Percentiles rank a stretch among this genome's conserved stretches.
Evolutionary conservation across 2,329 filamentous ascomycete genomes (phyloP).

Genomic region (Lecanosticta acicola): DNA sequence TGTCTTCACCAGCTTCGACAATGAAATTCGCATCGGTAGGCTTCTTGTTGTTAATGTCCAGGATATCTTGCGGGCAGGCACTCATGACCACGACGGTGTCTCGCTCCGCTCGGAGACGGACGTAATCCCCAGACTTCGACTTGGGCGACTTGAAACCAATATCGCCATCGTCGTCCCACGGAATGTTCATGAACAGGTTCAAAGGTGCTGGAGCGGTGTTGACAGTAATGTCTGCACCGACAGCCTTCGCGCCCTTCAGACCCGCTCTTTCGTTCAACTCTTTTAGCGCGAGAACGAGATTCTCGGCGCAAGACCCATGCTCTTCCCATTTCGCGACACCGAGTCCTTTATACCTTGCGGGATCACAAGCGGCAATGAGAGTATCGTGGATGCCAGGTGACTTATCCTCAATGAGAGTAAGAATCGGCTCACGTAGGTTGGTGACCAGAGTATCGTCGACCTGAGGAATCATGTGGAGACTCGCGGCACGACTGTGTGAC

Average conservation of each 20-base stretch:
- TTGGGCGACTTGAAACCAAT: constrained; percentile 39
- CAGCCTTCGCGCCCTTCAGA: constrained; percentile 41
- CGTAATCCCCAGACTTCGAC: constrained; percentile 39
- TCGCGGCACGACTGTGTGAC: constrained; percentile 40
- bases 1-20: constrained; percentile 29
- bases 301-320: constrained; percentile 46
- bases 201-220: constrained; percentile 44
- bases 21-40: constrained; percentile 43
- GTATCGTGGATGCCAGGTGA: constrained; percentile 43
- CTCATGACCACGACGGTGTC: constrained; percentile 46
- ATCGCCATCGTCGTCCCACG: constrained; percentile 37
- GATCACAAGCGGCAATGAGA: constrained; percentile 45
- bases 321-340: constrained; percentile 42
- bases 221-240: constrained; percentile 45
- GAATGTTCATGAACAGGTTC: constrained; percentile 47
- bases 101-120: constrained; percentile 40
- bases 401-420: constrained; percentile 44
- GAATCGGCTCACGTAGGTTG: constrained; percentile 43
- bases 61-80: constrained; percentile 43
- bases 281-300: constrained; percentile 45
- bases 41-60: constrained; percentile 39
- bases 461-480: constrained; percentile 38
- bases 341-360: constrained; percentile 38
- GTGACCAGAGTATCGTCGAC: constrained; percentile 41
- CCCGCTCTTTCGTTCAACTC: constrained; percentile 45